These are phyloP conservation scores for Syzygium grande DNA, from an alignment of 345 rosid genomes.

Conservation along the genomic window DNA sequence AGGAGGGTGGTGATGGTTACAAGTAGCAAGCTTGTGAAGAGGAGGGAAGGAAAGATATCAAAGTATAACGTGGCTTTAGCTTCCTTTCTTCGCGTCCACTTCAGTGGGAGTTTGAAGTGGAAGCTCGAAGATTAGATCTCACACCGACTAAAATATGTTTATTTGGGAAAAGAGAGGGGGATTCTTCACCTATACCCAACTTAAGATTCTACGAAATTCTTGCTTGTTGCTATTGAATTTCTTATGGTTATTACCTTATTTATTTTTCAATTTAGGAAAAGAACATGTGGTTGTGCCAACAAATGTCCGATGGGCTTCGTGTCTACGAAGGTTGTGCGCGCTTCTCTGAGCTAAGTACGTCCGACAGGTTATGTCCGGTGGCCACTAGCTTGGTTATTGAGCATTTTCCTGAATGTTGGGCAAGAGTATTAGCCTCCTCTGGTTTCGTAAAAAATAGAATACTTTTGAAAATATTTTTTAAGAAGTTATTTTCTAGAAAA, in stretches of 20 bases:
- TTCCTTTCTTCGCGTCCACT: not conserved
- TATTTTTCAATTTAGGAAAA: too few relatives aligned
- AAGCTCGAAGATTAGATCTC: not conserved
- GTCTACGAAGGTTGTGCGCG: too few relatives aligned
- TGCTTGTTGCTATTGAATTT: not conserved
- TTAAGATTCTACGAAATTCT: not conserved
- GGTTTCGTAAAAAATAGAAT: too few relatives aligned
- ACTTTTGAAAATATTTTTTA: too few relatives aligned
- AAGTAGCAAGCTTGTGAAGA: not conserved
- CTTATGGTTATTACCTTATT: not conserved
- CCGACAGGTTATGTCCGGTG: too few relatives aligned
- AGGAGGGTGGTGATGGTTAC: not conserved
- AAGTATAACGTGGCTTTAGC: not conserved
- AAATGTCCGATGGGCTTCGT: too few relatives aligned
- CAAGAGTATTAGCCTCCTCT: too few relatives aligned
- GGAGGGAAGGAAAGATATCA: not conserved
- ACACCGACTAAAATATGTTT: not conserved
- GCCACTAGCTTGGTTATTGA: too few relatives aligned
- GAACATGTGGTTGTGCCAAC: too few relatives aligned
- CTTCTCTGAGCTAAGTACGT: too few relatives aligned
- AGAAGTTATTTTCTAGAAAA: too few relatives aligned
- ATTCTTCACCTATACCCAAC: not conserved
- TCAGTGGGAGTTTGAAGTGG: not conserved
- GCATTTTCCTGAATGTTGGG: too few relatives aligned
- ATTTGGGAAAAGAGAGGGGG: not conserved